Evolutionary conservation across 352 stramenopile species (phyloP), one percentile per base, ranked within the genome.

Genomic region (Phytopythium litorale): DNA sequence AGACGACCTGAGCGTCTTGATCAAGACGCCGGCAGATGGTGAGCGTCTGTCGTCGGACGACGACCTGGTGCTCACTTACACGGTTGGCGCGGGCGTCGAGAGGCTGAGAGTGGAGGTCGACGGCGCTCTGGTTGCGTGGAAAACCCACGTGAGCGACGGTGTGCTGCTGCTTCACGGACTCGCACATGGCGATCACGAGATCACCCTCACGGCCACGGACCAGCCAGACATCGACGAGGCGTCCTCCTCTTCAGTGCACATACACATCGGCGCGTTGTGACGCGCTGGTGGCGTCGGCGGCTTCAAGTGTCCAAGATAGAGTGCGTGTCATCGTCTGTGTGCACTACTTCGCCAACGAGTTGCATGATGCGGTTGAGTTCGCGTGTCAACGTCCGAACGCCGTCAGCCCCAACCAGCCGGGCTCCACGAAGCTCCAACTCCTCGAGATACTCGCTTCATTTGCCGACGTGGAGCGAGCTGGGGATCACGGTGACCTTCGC

Each of bases 91-190:
- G 12, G 75, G 84, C 49, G 63, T 88, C 23, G 21, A 65, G 3
- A 32, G 13, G 2, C 43, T 88, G 37, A 48, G 77, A 1, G 56
- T 81, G 2, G 21, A 65, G 15, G 8, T 88, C 43, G 72, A 86
- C 30, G 51, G 59, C 6, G 49, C 35, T 23, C 63, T 67, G 38
- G 67, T 51, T 12, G n/a, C 81, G 5, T 63, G 46, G 55, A 81
- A 78, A 48, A 63, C 38, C 1, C 60, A 73, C n/a, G 63, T 76
- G 32, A 57, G 48, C 7, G 72, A 83, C 43, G 79, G 75, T 12
- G 81, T 73, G 25, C 42, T 88, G 37, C 23, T 86, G 38, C 53
- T 88, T 19, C 72, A 73, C n/a, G 69, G 71, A 0, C 64, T 88
- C 18, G 60, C 64, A 6, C 46, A 55, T 2, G 77, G 75, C 0